Evolutionary conservation across 441 rosid species (phyloP), one percentile per base, ranked within the genome.

Genomic region (Pelargonium australe): DNA sequence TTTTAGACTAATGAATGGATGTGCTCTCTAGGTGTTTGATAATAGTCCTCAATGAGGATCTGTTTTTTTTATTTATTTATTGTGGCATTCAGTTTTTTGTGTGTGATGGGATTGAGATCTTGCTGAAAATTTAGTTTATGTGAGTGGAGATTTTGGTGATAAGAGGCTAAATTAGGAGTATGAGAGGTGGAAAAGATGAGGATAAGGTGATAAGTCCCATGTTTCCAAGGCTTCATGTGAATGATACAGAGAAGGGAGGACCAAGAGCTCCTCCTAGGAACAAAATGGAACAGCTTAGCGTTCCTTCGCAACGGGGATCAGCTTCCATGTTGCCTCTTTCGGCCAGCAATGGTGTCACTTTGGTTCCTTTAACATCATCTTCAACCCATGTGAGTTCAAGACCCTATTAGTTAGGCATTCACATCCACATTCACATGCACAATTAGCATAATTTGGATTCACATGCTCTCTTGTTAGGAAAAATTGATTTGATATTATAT

Each of bases 211-310:
- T 79, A 75, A 89, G 85, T 60, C 98, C 96, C 2, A 80, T 93
- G 95, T 93, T 93, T 72, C 98, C 95, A 8, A 72, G 97, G 70
- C 90, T 93, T 65, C 97, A 86, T 75, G 97, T 93, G 75, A 89
- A 93, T 64, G 97, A 90, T 85, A 72, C 91, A 16, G 96, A 85
- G 40, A 86, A 85, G 76, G 88, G 94, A 78, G 96, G 98, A 66
- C 98, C 92, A 16, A 89, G 92, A 75, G 96, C 96, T n/a, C 97
- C 98, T 70, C 97, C 98, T 13, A 84, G 97, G 85, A 93, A 93
- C 76, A 90, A 93, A 88, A 93, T 93, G 98, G 98, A 93, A 78
- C 98, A 89, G 72, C 92, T 93, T 40, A 85, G 87, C 68, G 80
- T 88, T 57, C 97, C 98, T 75, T 84, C 94, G 69, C 95, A 90